Percentiles rank a stretch among this genome's conserved stretches.
These are phyloP conservation scores for Penicillium sp. DNA, from an alignment of 2,329 filamentous ascomycete species.

Conservation along the genomic window DNA sequence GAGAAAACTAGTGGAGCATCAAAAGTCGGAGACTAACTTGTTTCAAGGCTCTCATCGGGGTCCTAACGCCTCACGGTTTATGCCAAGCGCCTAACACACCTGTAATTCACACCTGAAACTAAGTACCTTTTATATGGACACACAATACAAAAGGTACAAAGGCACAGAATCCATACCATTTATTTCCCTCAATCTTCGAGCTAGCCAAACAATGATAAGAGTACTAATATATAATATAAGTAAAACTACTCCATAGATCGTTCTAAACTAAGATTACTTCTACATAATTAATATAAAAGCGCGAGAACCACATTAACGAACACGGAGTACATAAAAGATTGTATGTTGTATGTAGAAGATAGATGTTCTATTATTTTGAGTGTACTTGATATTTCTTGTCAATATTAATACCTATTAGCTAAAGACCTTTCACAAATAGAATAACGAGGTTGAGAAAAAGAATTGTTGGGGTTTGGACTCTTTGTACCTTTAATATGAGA, in stretches of 20 bases:
- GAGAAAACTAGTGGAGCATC: not conserved
- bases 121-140: not conserved
- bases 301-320: too few relatives aligned
- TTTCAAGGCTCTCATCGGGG: not conserved
- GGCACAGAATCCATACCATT: not conserved
- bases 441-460: not conserved
- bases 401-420: too few relatives aligned
- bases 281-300: too few relatives aligned
- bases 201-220: not conserved
- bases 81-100: not conserved
- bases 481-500: too few relatives aligned
- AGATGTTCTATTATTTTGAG: too few relatives aligned
- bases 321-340: too few relatives aligned
- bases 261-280: too few relatives aligned
- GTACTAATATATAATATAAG: not conserved
- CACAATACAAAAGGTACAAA: not conserved
- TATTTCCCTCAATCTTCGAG: not conserved
- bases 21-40: conserved; percentile 4
- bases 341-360: too few relatives aligned
- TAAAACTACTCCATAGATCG: too few relatives aligned
- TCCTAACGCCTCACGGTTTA: not conserved
- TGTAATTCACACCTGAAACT: not conserved
- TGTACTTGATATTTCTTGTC: too few relatives aligned
- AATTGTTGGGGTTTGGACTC: too few relatives aligned
- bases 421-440: too few relatives aligned